Base-by-base conservation (phyloP, 257 asterid species). In the Lithospermum erythrorhizon region DNA sequence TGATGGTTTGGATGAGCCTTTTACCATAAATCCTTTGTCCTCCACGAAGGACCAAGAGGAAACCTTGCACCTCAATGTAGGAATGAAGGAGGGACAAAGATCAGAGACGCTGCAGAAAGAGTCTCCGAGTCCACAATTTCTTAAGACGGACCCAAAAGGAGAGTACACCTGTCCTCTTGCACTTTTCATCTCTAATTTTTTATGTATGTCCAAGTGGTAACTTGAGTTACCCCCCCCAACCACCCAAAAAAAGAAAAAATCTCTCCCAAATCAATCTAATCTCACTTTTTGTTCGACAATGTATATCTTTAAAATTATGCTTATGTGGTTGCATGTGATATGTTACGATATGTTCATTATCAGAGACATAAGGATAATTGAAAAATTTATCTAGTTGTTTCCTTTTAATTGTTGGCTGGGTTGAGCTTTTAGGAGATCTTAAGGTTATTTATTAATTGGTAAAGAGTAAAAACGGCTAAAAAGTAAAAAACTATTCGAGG, bases 1-100 rank as follows among this genome's bases (percentile, higher is more conserved):
- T 55, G 93, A 93, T 73, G 93, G 75, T 64, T 57, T 78, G 65
- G 95, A 84, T 53, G 96, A 86, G 58, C 68, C 95, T 24, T 89
- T 84, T 65, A 83, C 81, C 73, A 87, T 87, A 81, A 72, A 81
- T 6, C 83, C 94, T 59, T 75, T 77, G 59, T 59, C 82, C 58
- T 69, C 89, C 47, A 62, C 29, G 61, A 77, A 75, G 61, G 69
- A 70, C 20, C 67, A 60, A 32, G 84, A 70, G 74, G 85, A 77
- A 66, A 75, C 21, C 71, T 56, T 53, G 54, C 17, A 41, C 32
- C 59, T 67, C 25, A 63, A 82, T 64, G 57, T 74, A 55, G 55
- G 72, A 56, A 55, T 68, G 21, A 74, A 72, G 57, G 80, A 70
- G 64, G 85, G 72, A 52, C 48, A 66, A 52, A 77, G 68, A 62